phyloP scores from a whole-genome alignment of 1,284 basidiomycete species.

The Grifola frondosa region DNA sequence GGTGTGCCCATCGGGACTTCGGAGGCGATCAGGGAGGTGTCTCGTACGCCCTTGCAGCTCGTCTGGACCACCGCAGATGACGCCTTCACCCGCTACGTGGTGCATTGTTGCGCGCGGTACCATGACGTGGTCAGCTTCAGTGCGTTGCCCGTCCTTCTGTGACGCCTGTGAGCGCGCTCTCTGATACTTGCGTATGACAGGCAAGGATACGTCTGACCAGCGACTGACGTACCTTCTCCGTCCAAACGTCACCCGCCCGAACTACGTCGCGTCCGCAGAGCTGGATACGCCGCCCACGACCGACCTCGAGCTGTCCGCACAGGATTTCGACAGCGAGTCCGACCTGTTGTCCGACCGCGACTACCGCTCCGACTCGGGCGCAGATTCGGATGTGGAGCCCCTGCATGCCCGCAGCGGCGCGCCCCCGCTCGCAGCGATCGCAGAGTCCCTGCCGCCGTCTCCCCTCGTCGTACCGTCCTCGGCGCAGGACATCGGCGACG shows the following conservation, averaged over 20 bases:
- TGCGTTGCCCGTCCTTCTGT: conserved; percentile 38
- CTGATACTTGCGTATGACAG: conserved; percentile 37
- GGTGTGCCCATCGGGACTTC: conserved; percentile 52
- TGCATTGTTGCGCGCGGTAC: conserved; percentile 79
- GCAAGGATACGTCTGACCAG: conserved; percentile 61
- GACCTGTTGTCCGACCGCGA: conserved; percentile 53
- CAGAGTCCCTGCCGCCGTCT: conserved; percentile 23
- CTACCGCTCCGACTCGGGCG: conserved; percentile 37
- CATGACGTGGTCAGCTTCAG: conserved; percentile 79
- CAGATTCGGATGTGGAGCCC: conserved; percentile 47
- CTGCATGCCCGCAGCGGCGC: conserved; percentile 18
- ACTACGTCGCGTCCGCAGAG: conserved; percentile 39
- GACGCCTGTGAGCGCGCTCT: too few species aligned
- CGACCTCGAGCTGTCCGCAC: conserved; percentile 43
- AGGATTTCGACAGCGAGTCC: conserved; percentile 43
- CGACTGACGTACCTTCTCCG: conserved; percentile 77
- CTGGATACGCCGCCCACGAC: conserved; percentile 74
- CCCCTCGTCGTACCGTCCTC: conserved; percentile 8
- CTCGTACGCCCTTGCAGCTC: conserved; percentile 61
- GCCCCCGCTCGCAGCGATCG: conserved; percentile 36
- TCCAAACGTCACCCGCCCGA: conserved; percentile 66
- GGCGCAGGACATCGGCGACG: conserved; percentile 20
- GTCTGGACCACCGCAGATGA: conserved; percentile 71
- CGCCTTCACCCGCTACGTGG: conserved; percentile 71
- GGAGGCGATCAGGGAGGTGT: conserved; percentile 59